Evolutionary conservation across 768 basidiomycete species (phyloP).

Genomic region (Ramaria sp.): DNA sequence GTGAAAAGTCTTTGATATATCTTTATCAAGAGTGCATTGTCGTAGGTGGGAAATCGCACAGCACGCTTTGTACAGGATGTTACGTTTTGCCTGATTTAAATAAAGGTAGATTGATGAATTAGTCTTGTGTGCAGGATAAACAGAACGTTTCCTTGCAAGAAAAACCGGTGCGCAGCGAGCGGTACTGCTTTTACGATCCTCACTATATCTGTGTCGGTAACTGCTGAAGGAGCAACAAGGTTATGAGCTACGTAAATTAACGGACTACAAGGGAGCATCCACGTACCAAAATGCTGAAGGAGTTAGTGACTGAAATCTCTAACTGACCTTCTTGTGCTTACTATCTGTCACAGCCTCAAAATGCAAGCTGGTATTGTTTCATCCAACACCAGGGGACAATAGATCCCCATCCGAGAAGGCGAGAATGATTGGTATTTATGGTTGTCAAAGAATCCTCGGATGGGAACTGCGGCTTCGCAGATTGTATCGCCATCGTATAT

Average conservation of each 20-base stretch:
- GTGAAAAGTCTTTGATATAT: neutral
- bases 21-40: neutral
- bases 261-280: neutral
- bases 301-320: neutral
- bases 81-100: neutral
- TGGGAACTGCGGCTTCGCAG: neutral
- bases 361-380: constrained; percentile 37
- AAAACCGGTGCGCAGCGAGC: neutral
- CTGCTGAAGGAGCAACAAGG: neutral
- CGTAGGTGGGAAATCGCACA: neutral
- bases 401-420: constrained; percentile 50
- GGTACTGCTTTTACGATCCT: neutral
- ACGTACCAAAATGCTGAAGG: constrained; percentile 21
- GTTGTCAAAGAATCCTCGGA: constrained; percentile 6
- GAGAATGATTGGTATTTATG: constrained; percentile 33
- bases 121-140: neutral
- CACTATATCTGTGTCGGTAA: neutral
- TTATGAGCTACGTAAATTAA: neutral
- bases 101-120: neutral
- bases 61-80: neutral
- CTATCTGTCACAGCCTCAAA: constrained; percentile 41
- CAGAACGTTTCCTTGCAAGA: neutral
- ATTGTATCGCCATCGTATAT: neutral
- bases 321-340: constrained; percentile 19
- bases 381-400: constrained; percentile 56